Evolutionary conservation across 139 green algal genomes (phyloP), one percentile per base, ranked within the genome.

Genomic region (Chlamydomonas incerta): DNA sequence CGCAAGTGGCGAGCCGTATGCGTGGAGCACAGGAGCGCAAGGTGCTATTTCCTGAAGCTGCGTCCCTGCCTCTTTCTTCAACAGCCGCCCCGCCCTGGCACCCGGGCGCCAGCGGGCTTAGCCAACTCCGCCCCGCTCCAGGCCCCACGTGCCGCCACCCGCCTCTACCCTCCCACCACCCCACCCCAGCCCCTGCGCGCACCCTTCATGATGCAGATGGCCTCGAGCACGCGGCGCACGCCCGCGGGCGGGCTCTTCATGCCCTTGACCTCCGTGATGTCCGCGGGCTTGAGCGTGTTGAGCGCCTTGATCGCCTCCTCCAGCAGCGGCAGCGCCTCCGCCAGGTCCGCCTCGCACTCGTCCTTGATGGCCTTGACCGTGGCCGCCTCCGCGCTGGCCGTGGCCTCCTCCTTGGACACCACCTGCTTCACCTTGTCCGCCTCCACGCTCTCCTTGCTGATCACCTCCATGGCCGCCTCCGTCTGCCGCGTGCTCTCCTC

Each of bases 231-330:
- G 6, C 93, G 70, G 60, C 87, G 87, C 29, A 95, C 91, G 60
- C 85, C 87, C 85, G 71, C 47, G 0, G 94, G 94, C n/a, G 94
- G 94, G 85, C 92, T 96, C 88, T 97, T 97, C 94, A 97, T 96
- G 79, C 90, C 92, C 92, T 97, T 97, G 28, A 96, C 93, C 86
- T 97, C 94, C 15, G 90, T 94, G 86, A 97, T 95, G 90, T 97
- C 95, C 17, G 86, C 88, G 85, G 95, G 96, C 55, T 93, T 97
- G 18, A 97, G 89, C 35, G 94, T 97, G 86, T 97, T 87, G 6
- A 97, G 90, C 41, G 93, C 93, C 72, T 87, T 74, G 31, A 97
- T 74, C 20, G 95, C 94, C 13, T 74, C 86, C 69, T 97, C 85
- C 31, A 97, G 91, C 72, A 94, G 71, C 13, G 95, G 95, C 89